Base-by-base conservation (phyloP, 2,329 filamentous ascomycete genomes). In the Plectosphaerella sp. region DNA sequence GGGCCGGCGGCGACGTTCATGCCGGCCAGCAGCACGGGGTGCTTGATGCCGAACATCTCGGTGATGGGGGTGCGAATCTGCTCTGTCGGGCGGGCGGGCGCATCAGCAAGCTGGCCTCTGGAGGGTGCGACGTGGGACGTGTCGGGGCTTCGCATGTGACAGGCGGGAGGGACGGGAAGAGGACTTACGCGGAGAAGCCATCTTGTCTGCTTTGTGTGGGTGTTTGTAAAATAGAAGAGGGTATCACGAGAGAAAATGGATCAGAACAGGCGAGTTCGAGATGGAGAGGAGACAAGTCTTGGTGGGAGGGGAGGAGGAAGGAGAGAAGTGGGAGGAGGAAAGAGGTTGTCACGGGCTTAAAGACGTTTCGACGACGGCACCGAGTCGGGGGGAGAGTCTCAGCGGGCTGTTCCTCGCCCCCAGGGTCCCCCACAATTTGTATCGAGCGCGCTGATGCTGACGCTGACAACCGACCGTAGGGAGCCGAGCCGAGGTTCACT, bases 1-100 rank as follows among this genome's bases (percentile, higher is more conserved):
- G 94, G 94, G 48, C 94, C 94, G 54, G 94, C 94, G 52, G 94
- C 94, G 58, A 97, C 94, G 80, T 99, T 97, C 94, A 99, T 99
- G 71, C 94, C 94, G 63, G 94, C 94, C 57, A 99, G 86, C 66
- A 99, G 78, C 68, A 99, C 79, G 54, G 94, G 94, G 76, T 99
- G 94, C 72, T 96, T 90, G 83, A 99, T 97, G 80, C 91, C 89
- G 75, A 99, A 88, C 59, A 97, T 88, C 82, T 97, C 93, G 62
- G 94, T 99, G 65, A 92, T 79, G 61, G 89, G 86, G 50, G 94
- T 99, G 67, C 89, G 89, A 72, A 99, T 87, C 78, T 89, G 81
- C 77, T 94, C 89, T 93, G 71, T 53, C 48, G 46, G 39, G 48
- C 6, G 10, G 41, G 16, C n/a, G 16, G 52, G 54, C 49, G 54